Base-by-base conservation (phyloP, 768 basidiomycete genomes). In the Boletales sp. region DNA sequence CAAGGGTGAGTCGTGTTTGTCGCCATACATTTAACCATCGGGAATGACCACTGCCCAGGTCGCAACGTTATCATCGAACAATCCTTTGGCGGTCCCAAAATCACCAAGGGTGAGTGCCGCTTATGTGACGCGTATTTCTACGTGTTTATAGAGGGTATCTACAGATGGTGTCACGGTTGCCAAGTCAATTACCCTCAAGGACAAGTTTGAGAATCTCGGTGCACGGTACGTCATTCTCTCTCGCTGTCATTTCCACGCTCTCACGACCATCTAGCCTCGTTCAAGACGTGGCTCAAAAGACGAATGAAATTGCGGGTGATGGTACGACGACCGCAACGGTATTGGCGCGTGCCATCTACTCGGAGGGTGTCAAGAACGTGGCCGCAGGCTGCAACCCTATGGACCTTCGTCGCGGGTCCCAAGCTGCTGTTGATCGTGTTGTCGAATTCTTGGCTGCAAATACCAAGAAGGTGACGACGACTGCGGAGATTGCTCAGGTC, bases 321-420 rank as follows among this genome's bases (percentile, higher is more conserved):
- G 95, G 95, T 51, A 98, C 95, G 3, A 99, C 95, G 9, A 99
- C 95, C 14, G 94, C 95, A 5, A 97, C 95, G 33, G 95, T 97
- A 46, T 84, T 97, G 50, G 91, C 95, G 10, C 90, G 93, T 48
- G 94, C 95, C 49, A 97, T 99, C 72, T 99, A 96, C 75, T 82
- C 93, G 0, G 95, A 99, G 72, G 95, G 95, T 70, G 94, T 97
- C 63, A 97, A 97, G 79, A 98, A 98, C 62, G 95, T 98, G 51
- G 95, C 95, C 18, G 95, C 95, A 10, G 95, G 95, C 4, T 99
- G 95, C 80, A 96, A 95, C 76, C 95, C 95, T 12, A 99, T 97
- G 94, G 95, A 99, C 74, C 90, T 98, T 52, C 92, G 95, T 54
- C 86, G 94, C n/a, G 95, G 95, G 45, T 85, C 94, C 10, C 95